These are phyloP conservation scores for Primulina huaijiensis DNA, from an alignment of 257 asterid species.

Conservation along the genomic window DNA sequence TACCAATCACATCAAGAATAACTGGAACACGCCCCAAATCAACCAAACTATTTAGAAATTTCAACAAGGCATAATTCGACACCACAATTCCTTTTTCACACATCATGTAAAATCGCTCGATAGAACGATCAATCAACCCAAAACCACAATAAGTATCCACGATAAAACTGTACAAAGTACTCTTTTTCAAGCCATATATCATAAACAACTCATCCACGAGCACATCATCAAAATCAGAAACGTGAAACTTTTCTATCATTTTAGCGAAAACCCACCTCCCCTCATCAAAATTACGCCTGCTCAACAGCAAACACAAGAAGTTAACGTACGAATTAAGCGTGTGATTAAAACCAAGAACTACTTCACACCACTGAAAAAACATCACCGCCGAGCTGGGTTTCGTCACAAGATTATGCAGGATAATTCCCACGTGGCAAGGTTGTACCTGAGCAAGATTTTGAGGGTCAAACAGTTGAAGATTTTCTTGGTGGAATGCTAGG, in stretches of 20 bases:
- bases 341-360: conserved; percentile 34
- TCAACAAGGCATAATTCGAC: conserved; percentile 28
- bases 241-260: conserved; percentile 32
- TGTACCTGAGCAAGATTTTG: conserved; percentile 21
- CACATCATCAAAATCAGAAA: conserved; percentile 28
- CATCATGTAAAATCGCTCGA: conserved; percentile 27
- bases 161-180: conserved; percentile 32
- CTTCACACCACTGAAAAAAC: conserved; percentile 43
- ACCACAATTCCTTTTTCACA: conserved; percentile 28
- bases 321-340: conserved; percentile 27
- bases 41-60: conserved; percentile 30
- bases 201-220: conserved; percentile 27
- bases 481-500: conserved; percentile 30
- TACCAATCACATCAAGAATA: conserved; percentile 23
- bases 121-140: conserved; percentile 29
- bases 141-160: conserved; percentile 31
- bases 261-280: conserved; percentile 37
- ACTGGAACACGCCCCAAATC: conserved; percentile 21
- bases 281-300: conserved; percentile 29
- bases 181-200: conserved; percentile 23
- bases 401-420: conserved; percentile 28
- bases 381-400: conserved; percentile 40
- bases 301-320: conserved; percentile 31
- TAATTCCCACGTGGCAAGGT: conserved; percentile 30
- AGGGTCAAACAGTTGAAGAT: conserved; percentile 27